Evolutionary conservation across 192 early-diverging fungal genomes (phyloP).

Genomic region (Entomortierella beljakovae): DNA sequence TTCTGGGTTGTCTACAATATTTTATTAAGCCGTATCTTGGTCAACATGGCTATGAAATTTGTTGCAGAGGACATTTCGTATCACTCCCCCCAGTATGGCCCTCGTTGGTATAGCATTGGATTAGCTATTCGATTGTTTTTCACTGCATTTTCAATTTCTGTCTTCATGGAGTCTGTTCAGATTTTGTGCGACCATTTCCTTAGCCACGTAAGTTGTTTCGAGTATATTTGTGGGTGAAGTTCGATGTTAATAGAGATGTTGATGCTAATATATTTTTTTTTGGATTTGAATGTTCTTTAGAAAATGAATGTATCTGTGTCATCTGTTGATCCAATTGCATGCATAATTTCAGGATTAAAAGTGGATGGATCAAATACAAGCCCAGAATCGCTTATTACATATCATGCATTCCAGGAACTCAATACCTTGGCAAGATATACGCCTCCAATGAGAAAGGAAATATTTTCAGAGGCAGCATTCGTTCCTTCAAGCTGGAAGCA

Average conservation of each 20-base stretch:
- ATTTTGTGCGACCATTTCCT: constrained; percentile 43
- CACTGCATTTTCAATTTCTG: constrained; percentile 15
- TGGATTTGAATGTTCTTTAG: constrained; percentile 3
- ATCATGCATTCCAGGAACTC: constrained; percentile 51
- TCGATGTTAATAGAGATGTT: background rate
- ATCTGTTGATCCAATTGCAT: constrained; percentile 45
- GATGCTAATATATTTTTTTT: background rate
- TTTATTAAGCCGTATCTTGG: constrained; percentile 21
- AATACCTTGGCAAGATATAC: constrained; percentile 18
- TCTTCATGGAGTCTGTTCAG: constrained; percentile 40
- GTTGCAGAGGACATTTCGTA: constrained; percentile 27
- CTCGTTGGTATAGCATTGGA: constrained; percentile 43
- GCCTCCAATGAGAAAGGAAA: constrained; percentile 17
- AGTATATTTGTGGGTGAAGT: too few relatives aligned
- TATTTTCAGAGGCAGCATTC: constrained; percentile 25
- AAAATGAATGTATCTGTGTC: constrained; percentile 28
- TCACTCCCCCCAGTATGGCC: constrained; percentile 41
- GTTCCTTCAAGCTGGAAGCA: constrained; percentile 41
- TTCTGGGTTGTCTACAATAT: constrained; percentile 51
- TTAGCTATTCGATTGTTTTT: constrained; percentile 22
- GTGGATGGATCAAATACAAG: constrained; percentile 21
- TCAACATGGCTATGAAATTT: constrained; percentile 31
- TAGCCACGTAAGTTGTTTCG: constrained; percentile 9
- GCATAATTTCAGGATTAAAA: constrained; percentile 37
- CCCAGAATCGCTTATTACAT: constrained; percentile 29